Evolutionary conservation across 768 basidiomycete species (phyloP).

Genomic region (Calocera viscosa): DNA sequence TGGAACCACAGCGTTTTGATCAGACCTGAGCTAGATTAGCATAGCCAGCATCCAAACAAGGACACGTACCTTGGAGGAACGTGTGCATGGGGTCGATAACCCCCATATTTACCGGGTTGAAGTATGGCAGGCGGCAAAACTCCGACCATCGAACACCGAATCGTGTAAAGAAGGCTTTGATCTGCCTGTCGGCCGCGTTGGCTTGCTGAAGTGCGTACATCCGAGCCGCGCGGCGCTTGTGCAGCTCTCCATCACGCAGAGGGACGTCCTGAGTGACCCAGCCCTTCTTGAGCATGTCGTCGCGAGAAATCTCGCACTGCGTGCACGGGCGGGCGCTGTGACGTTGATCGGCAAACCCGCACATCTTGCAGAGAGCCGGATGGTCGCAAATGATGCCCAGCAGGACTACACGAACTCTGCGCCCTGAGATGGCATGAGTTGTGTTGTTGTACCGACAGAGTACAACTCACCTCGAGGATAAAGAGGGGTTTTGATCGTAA

Average conservation of each 20-base stretch:
- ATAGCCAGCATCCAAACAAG: neutral
- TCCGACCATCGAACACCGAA: conserved; percentile 22
- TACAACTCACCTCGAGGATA: conserved; percentile 19
- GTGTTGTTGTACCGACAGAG: neutral
- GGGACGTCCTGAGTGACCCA: conserved; percentile 5
- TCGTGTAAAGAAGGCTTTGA: conserved; percentile 14
- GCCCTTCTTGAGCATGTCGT: conserved; percentile 17
- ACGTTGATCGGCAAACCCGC: conserved; percentile 24
- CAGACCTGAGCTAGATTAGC: conserved; percentile 8
- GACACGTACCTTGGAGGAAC: conserved; percentile 23
- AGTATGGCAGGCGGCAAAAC: conserved; percentile 25
- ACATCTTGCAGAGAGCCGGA: conserved; percentile 30
- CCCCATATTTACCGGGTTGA: conserved; percentile 22
- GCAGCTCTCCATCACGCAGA: conserved; percentile 15
- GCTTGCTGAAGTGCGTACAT: conserved; percentile 10
- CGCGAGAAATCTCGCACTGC: conserved; percentile 27
- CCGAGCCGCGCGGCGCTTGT: conserved; percentile 13
- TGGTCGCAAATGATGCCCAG: conserved; percentile 31
- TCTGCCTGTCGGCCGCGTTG: conserved; percentile 10
- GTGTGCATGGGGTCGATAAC: conserved; percentile 30
- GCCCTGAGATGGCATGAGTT: conserved; percentile 13
- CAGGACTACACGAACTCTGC: conserved; percentile 25
- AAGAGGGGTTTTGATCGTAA: conserved; percentile 18
- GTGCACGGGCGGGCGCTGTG: conserved; percentile 24
- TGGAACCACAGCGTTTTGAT: conserved; percentile 15